These are phyloP conservation scores for Chlamydomonas reinhardtii DNA, from an alignment of 163 green algal species.

Conservation along the genomic window DNA sequence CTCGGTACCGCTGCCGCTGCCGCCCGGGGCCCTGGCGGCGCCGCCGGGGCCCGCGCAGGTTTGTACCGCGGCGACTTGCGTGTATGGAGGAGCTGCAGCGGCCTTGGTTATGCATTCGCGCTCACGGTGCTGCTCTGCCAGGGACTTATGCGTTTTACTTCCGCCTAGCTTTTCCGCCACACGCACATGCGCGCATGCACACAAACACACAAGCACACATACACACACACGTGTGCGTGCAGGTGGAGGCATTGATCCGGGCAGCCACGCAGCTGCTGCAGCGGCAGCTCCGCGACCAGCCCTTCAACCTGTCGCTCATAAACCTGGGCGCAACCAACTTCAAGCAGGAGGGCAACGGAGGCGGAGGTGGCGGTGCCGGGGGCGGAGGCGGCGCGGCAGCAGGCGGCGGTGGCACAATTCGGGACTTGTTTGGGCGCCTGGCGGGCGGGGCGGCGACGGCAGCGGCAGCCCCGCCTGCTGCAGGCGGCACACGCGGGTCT, in stretches of 20 bases:
- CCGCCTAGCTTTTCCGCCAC: too few species aligned
- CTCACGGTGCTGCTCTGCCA: too few species aligned
- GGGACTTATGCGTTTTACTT: too few species aligned
- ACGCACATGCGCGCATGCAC: too few species aligned
- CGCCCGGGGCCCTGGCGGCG: constrained; percentile 4
- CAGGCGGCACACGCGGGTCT: neutral
- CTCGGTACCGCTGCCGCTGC: constrained; percentile 68
- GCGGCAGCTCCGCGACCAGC: constrained; percentile 36
- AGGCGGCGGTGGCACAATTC: neutral
- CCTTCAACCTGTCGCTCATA: constrained; percentile 76
- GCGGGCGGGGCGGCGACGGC: neutral
- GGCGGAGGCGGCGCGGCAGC: neutral
- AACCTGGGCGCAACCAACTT: constrained; percentile 78
- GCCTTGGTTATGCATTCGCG: too few species aligned
- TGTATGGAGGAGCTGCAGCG: too few species aligned
- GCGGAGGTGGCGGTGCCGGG: neutral
- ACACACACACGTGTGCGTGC: neutral
- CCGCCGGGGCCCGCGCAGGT: constrained; percentile 19
- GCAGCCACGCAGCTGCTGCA: constrained; percentile 52
- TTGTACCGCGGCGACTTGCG: too few species aligned
- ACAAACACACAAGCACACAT: too few species aligned
- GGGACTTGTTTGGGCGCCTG: constrained; percentile 8
- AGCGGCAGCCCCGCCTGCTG: neutral
- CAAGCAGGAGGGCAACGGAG: neutral
- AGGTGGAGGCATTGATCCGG: constrained; percentile 51